Base-by-base conservation (phyloP, 2,329 filamentous ascomycete species). In the Colletotrichum sp. region DNA sequence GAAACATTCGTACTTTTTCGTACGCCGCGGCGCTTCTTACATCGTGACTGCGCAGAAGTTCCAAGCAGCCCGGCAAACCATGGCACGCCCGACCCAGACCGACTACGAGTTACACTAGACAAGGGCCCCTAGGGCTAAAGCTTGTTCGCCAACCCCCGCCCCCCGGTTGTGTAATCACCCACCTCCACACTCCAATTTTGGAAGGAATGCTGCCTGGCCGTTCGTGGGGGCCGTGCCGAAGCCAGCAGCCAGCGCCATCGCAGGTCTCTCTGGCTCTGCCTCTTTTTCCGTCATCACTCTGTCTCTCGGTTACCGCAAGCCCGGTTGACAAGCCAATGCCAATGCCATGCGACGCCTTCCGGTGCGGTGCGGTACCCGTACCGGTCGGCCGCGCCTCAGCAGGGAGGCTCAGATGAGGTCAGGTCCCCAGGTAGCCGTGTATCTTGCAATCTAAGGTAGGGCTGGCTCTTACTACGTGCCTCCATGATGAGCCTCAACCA, bases 201-300 rank as follows among this genome's bases (percentile, higher is more conserved):
- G 64, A 75, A 75, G n/a, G 52, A 59, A 32, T 62, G 73, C 64
- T 76, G 73, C 73, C 73, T 76, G 59, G 73, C 49, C 63, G 24
- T 57, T 72, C 64, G 63, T 76, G 64, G 73, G 73, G 70, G 70
- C 73, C 70, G 28, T 76, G 64, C 73, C 64, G 73, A 59, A 76
- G 30, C 64, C 34, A 65, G 64, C 59, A 72, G 49, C 44, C n/a
- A 52, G 44, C 44, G 44, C 44, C 57, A 26, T 64, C 52, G 24
- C 63, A 44, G 52, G 57, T 63, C 13, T 49, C 49, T 26, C 7
- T 70, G 30, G 12, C 63, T 69, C 34, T 60, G 34, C 39, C 26
- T 52, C 34, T 36, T 63, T 63, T 32, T 9, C 59, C 32, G 59
- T 63, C 59, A 32, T 32, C 59, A 36, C 59, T 63, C 18, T 57